Conservation (phyloP, 805 yeast genomes). For the Saturnispora mendoncae region DNA sequence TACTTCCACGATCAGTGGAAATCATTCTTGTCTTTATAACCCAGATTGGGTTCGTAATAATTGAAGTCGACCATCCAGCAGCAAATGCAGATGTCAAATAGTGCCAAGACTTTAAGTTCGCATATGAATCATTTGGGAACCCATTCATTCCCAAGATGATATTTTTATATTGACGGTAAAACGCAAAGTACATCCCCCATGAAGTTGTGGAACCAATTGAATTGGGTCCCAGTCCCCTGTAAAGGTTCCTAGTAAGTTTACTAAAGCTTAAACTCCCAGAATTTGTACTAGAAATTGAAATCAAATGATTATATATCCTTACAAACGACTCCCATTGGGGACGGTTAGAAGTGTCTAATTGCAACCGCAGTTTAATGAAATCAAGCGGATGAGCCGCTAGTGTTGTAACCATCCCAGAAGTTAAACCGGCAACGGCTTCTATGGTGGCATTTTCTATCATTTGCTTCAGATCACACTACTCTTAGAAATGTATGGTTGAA, state of each 20-base stretch:
- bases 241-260: conserved; percentile 29
- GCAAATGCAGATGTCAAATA: conserved; percentile 48
- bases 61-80: conserved; percentile 70
- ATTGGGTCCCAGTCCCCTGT: conserved; percentile 77
- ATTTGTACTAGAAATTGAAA: conserved; percentile 10
- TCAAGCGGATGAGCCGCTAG: conserved; percentile 84
- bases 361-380: conserved; percentile 73
- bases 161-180: conserved; percentile 57
- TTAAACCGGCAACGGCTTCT: conserved; percentile 49
- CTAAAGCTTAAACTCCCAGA: conserved; percentile 8
- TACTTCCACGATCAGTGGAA: conserved; percentile 38
- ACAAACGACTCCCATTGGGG: conserved; percentile 25
- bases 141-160: conserved; percentile 8
- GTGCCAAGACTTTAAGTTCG: conserved; percentile 33
- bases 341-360: conserved; percentile 39
- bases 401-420: conserved; percentile 79
- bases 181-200: conserved; percentile 82
- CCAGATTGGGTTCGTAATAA: conserved; percentile 91
- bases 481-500: background rate
- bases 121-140: conserved; percentile 23
- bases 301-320: conserved; percentile 18
- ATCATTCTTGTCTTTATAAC: conserved; percentile 85
- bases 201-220: conserved; percentile 75
- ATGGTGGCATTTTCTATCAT: conserved; percentile 12
- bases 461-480: background rate